phyloP scores from a whole-genome alignment of 1,284 basidiomycete genomes.

The Cutaneotrichosporon daszewskae region DNA sequence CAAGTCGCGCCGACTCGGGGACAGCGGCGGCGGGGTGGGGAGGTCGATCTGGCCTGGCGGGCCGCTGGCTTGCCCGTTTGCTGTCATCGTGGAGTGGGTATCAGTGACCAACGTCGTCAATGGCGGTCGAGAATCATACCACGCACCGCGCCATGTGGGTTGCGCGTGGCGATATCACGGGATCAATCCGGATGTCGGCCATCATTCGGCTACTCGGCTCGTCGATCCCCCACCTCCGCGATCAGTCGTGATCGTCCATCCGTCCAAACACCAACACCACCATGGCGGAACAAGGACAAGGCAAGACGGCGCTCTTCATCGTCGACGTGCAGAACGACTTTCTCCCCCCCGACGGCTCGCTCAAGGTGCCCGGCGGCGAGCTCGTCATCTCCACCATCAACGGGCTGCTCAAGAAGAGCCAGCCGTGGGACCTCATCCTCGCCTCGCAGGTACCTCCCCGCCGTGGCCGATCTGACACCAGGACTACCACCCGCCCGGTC shows the following conservation, averaged over 20 bases:
- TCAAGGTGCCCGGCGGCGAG: constrained; percentile 53
- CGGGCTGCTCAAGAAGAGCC: constrained; percentile 49
- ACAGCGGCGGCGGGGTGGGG: constrained; percentile 20
- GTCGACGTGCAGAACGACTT: constrained; percentile 64
- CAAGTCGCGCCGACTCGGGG: constrained; percentile 8
- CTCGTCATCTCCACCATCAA: constrained; percentile 52
- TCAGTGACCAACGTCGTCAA: too few species aligned
- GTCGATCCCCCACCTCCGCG: neutral
- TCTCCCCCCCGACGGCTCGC: constrained; percentile 56
- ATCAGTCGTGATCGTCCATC: neutral
- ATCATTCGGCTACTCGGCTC: neutral
- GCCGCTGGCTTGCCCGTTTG: too few species aligned
- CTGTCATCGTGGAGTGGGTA: neutral
- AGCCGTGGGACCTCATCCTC: constrained; percentile 53
- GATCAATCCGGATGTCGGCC: neutral
- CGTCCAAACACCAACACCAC: neutral
- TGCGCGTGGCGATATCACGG: too few species aligned
- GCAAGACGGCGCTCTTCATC: constrained; percentile 52
- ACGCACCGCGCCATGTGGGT: too few species aligned
- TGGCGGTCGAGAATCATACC: too few species aligned
- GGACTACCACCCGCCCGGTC: constrained; percentile 55
- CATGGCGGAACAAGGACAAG: neutral
- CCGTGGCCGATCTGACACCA: constrained; percentile 8
- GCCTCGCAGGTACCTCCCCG: constrained; percentile 48
- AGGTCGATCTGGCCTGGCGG: constrained; percentile 3